Conservation (phyloP, 139 green algal genomes). For the Astrephomene gubernaculifera region DNA sequence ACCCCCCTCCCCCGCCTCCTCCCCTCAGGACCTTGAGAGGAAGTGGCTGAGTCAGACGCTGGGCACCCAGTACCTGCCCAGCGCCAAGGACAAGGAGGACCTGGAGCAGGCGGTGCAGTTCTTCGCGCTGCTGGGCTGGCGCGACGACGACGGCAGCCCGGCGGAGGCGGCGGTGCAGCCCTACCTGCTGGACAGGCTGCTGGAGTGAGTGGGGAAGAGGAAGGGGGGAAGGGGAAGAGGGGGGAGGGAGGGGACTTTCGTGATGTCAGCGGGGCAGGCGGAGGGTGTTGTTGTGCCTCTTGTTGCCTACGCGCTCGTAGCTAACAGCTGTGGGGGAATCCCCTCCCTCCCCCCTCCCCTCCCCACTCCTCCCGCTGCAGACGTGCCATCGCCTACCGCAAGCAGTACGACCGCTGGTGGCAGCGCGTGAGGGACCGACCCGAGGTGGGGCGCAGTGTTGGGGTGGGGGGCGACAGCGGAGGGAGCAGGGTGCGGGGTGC, state of each 20-base stretch:
- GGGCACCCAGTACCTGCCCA: slow-evolving; percentile 39
- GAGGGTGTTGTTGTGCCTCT: no score
- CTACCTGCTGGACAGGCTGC: slow-evolving; percentile 31
- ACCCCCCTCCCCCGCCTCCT: background rate
- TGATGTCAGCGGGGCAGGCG: no score
- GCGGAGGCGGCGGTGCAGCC: background rate
- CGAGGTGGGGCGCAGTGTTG: background rate
- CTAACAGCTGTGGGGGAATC: no score
- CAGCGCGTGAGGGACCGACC: slow-evolving; percentile 31
- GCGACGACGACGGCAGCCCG: background rate
- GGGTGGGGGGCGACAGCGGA: no score
- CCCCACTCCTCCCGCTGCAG: background rate
- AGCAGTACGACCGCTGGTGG: slow-evolving; percentile 29
- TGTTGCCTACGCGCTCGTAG: no score
- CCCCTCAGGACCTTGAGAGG: slow-evolving; percentile 5
- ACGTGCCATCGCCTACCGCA: slow-evolving; percentile 10
- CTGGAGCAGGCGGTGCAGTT: slow-evolving; percentile 27
- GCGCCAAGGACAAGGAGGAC: slow-evolving; percentile 37
- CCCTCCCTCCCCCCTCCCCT: no score
- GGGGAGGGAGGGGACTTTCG: background rate
- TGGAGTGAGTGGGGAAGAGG: slow-evolving; percentile 13
- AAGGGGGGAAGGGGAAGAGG: background rate
- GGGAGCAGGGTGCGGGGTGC: no score
- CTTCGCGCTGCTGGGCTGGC: slow-evolving; percentile 42
- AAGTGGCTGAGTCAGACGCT: slow-evolving; percentile 42